These are phyloP conservation scores for Pseudevernia furfuracea DNA, from an alignment of 495 filamentous ascomycete species.

Conservation along the genomic window DNA sequence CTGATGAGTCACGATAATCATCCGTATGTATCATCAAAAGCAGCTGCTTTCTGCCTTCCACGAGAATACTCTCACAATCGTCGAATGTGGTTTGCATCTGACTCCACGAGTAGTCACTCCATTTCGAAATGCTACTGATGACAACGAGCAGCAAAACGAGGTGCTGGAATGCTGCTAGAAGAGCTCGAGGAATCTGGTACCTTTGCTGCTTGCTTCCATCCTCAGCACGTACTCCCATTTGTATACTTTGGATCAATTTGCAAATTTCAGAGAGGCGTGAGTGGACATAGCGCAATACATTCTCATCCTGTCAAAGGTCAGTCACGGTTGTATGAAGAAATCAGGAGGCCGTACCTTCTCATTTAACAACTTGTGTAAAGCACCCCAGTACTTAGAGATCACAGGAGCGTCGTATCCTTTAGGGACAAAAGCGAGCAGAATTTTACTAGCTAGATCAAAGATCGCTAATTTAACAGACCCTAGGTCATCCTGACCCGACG, in stretches of 20 bases:
- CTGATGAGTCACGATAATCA: slow-evolving; percentile 28
- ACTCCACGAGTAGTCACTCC: slow-evolving; percentile 11
- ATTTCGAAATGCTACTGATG: slow-evolving; percentile 1
- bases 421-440: slow-evolving; percentile 4
- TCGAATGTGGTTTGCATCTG: slow-evolving; percentile 9
- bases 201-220: slow-evolving; percentile 15
- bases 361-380: slow-evolving; percentile 7
- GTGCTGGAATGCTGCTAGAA: slow-evolving; percentile 18
- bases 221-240: slow-evolving; percentile 13
- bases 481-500: background rate
- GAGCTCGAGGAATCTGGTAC: slow-evolving; percentile 15
- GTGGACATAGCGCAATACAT: background rate
- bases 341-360: background rate
- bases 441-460: background rate
- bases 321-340: background rate
- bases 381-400: slow-evolving; percentile 14
- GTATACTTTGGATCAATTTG: slow-evolving; percentile 7
- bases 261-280: slow-evolving; percentile 1
- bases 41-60: slow-evolving; percentile 18
- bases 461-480: background rate
- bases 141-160: slow-evolving; percentile 16
- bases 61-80: slow-evolving; percentile 6
- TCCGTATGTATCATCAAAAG: slow-evolving; percentile 13
- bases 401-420: slow-evolving; percentile 9
- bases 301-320: background rate